Evolutionary conservation across 2,329 filamentous ascomycete genomes (phyloP), one percentile per base, ranked within the genome.

Genomic region (Neoarthrinium moseri): DNA sequence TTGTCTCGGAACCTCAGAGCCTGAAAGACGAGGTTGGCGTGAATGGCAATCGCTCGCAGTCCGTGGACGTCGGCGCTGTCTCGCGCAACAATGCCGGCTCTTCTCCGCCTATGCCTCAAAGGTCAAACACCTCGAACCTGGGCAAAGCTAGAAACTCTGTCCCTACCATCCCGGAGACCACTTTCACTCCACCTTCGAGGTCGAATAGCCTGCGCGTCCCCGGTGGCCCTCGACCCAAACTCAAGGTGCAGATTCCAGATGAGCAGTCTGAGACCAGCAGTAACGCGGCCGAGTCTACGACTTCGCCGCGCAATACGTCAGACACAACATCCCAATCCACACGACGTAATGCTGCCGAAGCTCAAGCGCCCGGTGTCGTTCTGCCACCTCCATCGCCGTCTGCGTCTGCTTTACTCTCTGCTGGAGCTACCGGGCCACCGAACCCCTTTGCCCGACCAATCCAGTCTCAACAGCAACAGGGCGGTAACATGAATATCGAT

Each of bases 181-280:
- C 72, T 0, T 81, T 89, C 53, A 81, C 83, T 8, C 86, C 88
- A 6, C 88, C 89, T 0, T 85, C 85, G 17, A 80, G 89, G 29
- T 84, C 87, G n/a, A 91, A 89, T 60, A 95, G 89, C 53, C 71
- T 87, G 48, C 81, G 86, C 53, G 71, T 80, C 20, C 70, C 77
- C 10, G 82, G 81, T 45, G 83, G 82, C 7, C 84, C 88, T 58
- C 80, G 91, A 45, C 94, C 94, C 3, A 82, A 89, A 43, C 75
- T 99, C 37, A 96, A 89, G 56, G 90, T 99, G 4, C 91, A 96
- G 61, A 99, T 99, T 58, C 94, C 94, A 0, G 92, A 91, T 54
- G 94, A 95, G 59, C 83, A 84, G 32, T 95, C 90, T 8, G 90
- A 95, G 56, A 73, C 73, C 35, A 89, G 84, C 47, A 86, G 80